Base-by-base conservation (phyloP, 495 filamentous ascomycete genomes). In the Xylaria intraflava region DNA sequence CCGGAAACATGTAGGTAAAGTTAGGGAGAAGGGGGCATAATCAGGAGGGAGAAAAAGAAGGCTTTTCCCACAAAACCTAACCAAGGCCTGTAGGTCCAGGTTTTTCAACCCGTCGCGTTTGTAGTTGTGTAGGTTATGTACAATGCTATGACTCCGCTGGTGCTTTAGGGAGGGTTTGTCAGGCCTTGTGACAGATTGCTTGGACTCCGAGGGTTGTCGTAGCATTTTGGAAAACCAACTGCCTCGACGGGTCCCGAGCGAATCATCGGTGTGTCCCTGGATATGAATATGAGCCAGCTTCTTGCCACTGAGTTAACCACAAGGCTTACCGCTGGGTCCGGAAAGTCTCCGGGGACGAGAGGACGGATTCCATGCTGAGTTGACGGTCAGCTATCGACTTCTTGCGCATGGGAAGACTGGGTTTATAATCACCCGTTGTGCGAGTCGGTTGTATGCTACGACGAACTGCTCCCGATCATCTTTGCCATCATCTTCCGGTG, bases 1-100 rank as follows among this genome's bases (percentile, higher is more conserved):
- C 31, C 87, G 85, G 49, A 92, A 80, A 59, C 86, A 90, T 5
- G 85, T 85, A 6, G 88, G 88, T 10, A 93, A 70, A 16, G 79
- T 70, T 47, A 90, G 70, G 20, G 79, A 77, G 3, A 75, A 72
- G 7, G 87, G 80, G 14, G 84, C 75, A 60, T 88, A 83, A 41
- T 85, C 82, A 0, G 68, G 59, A 0, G 86, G 85, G n/a, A 90
- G 72, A 29, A 78, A 78, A 31, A 93, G 68, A 35, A 80, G 71
- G 62, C 83, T 84, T 64, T 83, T 80, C 17, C 88, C 88, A 42
- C 87, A 87, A 36, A 93, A 69, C n/a, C 84, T 79, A 49, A 87
- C 78, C 23, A 91, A 69, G 48, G 74, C 78, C 55, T 84, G 78
- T 24, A 92, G 56, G 33, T 79, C 74, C 59, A 79, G 80, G 41